phyloP scores from a whole-genome alignment of 306 rosid species.

The Castanea sativa region DNA sequence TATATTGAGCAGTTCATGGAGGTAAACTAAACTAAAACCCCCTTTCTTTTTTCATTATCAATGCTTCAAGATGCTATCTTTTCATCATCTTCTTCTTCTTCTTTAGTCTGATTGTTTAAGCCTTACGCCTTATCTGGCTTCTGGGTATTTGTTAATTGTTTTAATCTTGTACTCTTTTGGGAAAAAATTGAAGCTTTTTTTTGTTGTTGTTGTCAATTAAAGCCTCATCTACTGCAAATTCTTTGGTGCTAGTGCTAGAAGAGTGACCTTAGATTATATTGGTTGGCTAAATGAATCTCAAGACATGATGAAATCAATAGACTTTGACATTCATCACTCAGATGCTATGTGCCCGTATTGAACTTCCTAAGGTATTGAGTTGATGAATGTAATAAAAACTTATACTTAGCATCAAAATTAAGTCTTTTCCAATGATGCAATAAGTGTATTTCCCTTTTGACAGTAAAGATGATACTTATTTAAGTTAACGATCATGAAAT shows the following conservation, averaged over 20 bases:
- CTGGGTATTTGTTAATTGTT: too few species aligned
- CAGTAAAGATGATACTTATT: neutral
- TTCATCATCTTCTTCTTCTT: neutral
- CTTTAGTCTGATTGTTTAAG: neutral
- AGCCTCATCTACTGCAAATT: neutral
- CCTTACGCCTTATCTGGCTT: too few species aligned
- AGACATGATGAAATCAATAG: neutral
- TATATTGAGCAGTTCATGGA: constrained; percentile 94
- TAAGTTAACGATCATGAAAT: neutral
- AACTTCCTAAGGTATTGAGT: neutral
- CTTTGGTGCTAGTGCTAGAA: neutral
- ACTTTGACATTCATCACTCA: neutral
- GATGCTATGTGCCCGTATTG: neutral
- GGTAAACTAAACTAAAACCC: constrained; percentile 34
- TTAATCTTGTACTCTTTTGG: too few species aligned
- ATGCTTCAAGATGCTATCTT: neutral
- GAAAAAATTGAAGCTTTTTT: neutral
- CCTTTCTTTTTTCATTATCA: neutral
- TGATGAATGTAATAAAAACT: neutral
- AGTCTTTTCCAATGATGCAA: neutral
- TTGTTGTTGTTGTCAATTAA: neutral
- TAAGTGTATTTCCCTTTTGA: neutral
- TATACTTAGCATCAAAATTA: neutral
- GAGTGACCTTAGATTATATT: neutral
- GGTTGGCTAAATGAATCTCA: neutral